Percentiles rank a stretch among this genome's conserved stretches.
Evolutionary conservation across 2,329 filamentous ascomycete genomes (phyloP).

Genomic region (Epichloe aotearoae): DNA sequence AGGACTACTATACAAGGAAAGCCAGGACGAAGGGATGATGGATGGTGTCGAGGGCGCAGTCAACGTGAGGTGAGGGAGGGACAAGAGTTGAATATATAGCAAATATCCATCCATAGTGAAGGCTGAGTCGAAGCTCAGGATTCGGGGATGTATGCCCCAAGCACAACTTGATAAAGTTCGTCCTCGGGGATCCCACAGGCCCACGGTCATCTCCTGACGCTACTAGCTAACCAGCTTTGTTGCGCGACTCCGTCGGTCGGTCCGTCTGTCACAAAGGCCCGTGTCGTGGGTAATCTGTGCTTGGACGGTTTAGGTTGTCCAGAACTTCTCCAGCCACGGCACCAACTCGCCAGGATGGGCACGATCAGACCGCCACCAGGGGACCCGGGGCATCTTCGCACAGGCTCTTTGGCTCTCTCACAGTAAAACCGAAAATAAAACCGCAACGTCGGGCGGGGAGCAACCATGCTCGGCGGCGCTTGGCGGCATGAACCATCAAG

Average conservation of each 20-base stretch:
- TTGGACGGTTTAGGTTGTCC: background rate
- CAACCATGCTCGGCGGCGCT: no score
- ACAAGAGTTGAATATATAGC: background rate
- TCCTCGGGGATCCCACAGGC: no score
- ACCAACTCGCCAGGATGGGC: background rate
- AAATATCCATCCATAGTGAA: background rate
- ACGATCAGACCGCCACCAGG: conserved; percentile 3
- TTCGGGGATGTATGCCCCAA: background rate
- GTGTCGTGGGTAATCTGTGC: background rate
- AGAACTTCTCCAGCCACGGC: background rate
- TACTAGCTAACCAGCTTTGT: background rate
- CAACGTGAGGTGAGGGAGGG: background rate
- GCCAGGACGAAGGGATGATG: background rate
- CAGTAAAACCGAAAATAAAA: no score
- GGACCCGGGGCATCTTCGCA: background rate
- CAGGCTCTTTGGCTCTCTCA: background rate
- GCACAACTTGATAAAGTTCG: background rate
- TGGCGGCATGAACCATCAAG: no score
- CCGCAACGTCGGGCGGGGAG: no score
- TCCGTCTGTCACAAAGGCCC: background rate
- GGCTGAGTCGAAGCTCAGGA: background rate
- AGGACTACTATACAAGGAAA: conserved; percentile 2
- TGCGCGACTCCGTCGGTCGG: background rate
- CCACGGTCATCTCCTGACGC: no score
- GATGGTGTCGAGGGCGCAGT: background rate